A percentile compares a stretch with the other conserved stretches of the same genome.
Conservation (phyloP, 352 stramenopile genomes). For the Phytophthora vignae region DNA sequence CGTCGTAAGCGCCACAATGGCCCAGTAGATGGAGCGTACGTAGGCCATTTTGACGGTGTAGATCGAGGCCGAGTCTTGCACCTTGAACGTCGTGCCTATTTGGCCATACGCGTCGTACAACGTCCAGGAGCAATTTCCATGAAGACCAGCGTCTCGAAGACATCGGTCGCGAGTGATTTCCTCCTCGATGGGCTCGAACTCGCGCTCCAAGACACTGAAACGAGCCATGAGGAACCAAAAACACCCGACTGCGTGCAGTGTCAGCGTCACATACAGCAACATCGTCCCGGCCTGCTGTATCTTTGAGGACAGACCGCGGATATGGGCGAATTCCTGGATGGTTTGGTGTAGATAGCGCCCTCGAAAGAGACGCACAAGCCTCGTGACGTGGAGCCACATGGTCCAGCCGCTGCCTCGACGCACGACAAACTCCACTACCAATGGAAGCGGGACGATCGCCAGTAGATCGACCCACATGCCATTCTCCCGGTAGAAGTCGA, state of each 20-base stretch:
- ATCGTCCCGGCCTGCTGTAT: slow-evolving; percentile 62
- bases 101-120: slow-evolving; percentile 75
- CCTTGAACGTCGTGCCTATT: slow-evolving; percentile 54
- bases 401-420: slow-evolving; percentile 29
- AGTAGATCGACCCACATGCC: slow-evolving; percentile 64
- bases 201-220: slow-evolving; percentile 48
- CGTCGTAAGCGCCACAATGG: slow-evolving; percentile 74
- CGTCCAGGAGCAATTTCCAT: slow-evolving; percentile 79
- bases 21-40: slow-evolving; percentile 77
- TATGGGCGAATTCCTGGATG: slow-evolving; percentile 66
- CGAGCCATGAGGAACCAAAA: slow-evolving; percentile 82
- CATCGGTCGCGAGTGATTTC: slow-evolving; percentile 54
- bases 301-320: slow-evolving; percentile 68
- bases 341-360: slow-evolving; percentile 56
- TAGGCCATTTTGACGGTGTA: slow-evolving; percentile 76
- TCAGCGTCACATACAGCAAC: slow-evolving; percentile 68
- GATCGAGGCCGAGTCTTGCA: slow-evolving; percentile 37
- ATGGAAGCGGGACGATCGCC: slow-evolving; percentile 61
- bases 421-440: slow-evolving; percentile 60
- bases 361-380: slow-evolving; percentile 60
- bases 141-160: slow-evolving; percentile 49
- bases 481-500: slow-evolving; percentile 63
- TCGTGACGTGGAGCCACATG: slow-evolving; percentile 53
- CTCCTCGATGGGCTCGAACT: slow-evolving; percentile 38
- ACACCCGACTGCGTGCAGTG: slow-evolving; percentile 69